Conservation (phyloP, 108 stramenopile genomes). For the Cyclotella choctawhatcheeana region DNA sequence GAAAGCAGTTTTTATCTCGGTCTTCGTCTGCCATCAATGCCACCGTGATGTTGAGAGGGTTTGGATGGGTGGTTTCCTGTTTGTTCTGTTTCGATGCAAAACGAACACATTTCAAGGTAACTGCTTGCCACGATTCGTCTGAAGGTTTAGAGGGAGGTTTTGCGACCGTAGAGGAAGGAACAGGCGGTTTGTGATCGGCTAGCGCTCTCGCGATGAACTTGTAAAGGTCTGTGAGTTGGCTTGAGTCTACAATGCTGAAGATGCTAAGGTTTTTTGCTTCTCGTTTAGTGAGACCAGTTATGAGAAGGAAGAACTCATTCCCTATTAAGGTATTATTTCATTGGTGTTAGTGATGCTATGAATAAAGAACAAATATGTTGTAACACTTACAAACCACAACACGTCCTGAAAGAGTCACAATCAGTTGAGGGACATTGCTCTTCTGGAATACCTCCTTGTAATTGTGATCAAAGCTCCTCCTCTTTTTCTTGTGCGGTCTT, state of each 20-base stretch:
- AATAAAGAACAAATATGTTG: not conserved
- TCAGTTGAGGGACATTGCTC: conserved; percentile 81
- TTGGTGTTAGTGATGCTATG: no score
- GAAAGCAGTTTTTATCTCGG: conserved; percentile 78
- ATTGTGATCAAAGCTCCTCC: conserved; percentile 65
- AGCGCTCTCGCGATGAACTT: conserved; percentile 75
- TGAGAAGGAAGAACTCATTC: conserved; percentile 77
- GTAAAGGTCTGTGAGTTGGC: conserved; percentile 76
- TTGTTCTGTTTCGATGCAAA: conserved; percentile 32
- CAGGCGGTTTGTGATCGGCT: conserved; percentile 21
- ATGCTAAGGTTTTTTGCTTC: conserved; percentile 72
- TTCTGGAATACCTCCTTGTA: conserved; percentile 81
- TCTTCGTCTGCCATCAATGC: conserved; percentile 75
- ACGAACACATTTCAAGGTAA: conserved; percentile 32
- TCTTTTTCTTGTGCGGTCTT: conserved; percentile 48
- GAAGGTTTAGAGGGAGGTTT: not conserved
- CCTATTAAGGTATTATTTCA: no score
- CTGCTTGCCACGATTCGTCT: conserved; percentile 35
- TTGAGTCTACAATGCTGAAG: conserved; percentile 78
- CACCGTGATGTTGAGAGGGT: conserved; percentile 46
- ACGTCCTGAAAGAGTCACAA: conserved; percentile 77
- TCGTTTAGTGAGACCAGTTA: conserved; percentile 59
- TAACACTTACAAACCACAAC: conserved; percentile 67
- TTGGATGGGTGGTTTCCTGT: conserved; percentile 10
- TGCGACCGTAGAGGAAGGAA: not conserved